phyloP scores from a whole-genome alignment of 768 basidiomycete species.

The Pholiota microspora region DNA sequence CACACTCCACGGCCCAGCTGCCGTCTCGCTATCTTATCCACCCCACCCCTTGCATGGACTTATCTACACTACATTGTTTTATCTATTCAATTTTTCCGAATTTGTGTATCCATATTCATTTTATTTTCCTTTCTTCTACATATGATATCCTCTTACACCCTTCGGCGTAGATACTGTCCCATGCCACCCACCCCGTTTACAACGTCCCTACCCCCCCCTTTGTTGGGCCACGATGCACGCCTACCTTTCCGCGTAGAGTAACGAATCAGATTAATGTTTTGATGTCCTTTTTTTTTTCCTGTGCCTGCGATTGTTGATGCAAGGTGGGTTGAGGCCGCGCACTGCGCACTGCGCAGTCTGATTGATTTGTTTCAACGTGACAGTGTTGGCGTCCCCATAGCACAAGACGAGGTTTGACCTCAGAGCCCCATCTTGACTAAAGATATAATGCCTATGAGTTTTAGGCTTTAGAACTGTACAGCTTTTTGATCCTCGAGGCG shows the following conservation, averaged over 20 bases:
- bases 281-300: no score
- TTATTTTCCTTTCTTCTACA: not conserved
- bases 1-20: not conserved
- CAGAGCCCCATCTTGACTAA: no score
- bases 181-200: not conserved
- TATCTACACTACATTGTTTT: not conserved
- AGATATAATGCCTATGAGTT: no score
- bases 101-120: not conserved
- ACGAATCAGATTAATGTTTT: no score
- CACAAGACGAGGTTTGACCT: no score
- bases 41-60: not conserved
- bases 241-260: not conserved
- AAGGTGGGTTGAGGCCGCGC: no score
- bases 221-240: not conserved
- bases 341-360: no score
- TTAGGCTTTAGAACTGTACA: no score
- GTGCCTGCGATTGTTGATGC: no score
- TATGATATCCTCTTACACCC: not conserved
- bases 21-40: not conserved
- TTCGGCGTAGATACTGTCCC: not conserved
- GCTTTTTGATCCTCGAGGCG: no score
- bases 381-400: no score
- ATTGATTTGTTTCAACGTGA: no score
- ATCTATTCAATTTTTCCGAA: not conserved
- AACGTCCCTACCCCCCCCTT: not conserved